Evolutionary conservation across 176 grass and related monocot species (phyloP).

Genomic region (Eragrostis nindensis): DNA sequence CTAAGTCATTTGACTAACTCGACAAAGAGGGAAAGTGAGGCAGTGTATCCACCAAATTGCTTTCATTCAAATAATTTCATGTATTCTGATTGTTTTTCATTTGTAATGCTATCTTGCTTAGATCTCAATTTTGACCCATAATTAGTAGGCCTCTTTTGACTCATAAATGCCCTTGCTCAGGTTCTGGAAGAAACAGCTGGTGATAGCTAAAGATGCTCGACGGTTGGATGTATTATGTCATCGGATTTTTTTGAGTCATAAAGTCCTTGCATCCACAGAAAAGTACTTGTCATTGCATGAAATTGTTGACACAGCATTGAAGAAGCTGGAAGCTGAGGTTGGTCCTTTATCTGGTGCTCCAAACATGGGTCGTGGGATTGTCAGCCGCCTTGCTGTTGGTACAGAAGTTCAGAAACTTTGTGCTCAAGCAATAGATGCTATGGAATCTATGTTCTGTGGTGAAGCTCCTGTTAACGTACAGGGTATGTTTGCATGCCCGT

Average conservation of each 20-base stretch:
- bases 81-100: background rate
- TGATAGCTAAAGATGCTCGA: constrained; percentile 86
- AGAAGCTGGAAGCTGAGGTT: constrained; percentile 87
- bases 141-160: constrained; percentile 6
- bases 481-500: constrained; percentile 47
- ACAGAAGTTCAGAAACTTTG: constrained; percentile 90
- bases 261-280: constrained; percentile 62
- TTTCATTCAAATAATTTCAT: background rate
- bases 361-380: constrained; percentile 91
- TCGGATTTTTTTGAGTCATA: constrained; percentile 84
- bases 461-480: constrained; percentile 46
- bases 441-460: constrained; percentile 58
- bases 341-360: constrained; percentile 62
- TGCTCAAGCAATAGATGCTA: constrained; percentile 67
- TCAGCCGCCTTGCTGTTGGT: constrained; percentile 83
- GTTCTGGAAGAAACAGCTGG: constrained; percentile 94
- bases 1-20: constrained; percentile 5
- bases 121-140: background rate
- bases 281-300: constrained; percentile 79
- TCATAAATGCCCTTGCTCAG: constrained; percentile 55
- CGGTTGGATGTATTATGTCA: constrained; percentile 87
- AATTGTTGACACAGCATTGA: constrained; percentile 71
- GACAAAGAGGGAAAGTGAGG: background rate
- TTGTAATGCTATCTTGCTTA: background rate
- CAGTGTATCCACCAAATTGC: background rate